Conservation (phyloP, 257 asterid genomes). For the Osmanthus fragrans region DNA sequence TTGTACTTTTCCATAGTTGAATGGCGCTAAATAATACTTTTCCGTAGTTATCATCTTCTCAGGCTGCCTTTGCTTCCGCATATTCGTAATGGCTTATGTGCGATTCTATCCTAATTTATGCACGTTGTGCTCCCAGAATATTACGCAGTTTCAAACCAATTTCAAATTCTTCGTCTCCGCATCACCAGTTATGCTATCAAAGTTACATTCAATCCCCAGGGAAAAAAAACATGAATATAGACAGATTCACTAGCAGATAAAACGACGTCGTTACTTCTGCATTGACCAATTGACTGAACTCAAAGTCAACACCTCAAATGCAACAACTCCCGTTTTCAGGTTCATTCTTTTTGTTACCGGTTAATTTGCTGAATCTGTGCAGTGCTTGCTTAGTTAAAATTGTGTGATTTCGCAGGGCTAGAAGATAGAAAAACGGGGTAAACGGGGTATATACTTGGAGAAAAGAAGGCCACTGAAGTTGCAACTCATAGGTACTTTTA, state of each 20-base stretch:
- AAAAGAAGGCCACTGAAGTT: slow-evolving; percentile 59
- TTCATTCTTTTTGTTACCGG: background rate
- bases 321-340: slow-evolving; percentile 36
- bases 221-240: slow-evolving; percentile 24
- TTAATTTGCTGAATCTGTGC: background rate
- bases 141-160: no score
- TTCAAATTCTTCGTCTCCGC: slow-evolving; percentile 18
- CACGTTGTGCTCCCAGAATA: no score
- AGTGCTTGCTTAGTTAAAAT: background rate
- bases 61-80: no score
- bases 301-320: background rate
- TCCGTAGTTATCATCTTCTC: no score
- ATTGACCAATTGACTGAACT: no score
- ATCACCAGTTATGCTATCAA: slow-evolving; percentile 13
- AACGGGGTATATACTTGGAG: slow-evolving; percentile 72
- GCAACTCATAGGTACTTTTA: no score
- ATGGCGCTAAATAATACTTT: no score
- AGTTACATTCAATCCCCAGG: slow-evolving; percentile 18
- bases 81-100: no score
- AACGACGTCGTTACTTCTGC: slow-evolving; percentile 19
- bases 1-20: no score
- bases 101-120: no score
- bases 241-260: slow-evolving; percentile 14
- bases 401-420: slow-evolving; percentile 34
- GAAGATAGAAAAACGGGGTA: slow-evolving; percentile 72